A percentile compares a stretch with the other conserved stretches of the same genome.
Evolutionary conservation across 2,329 filamentous ascomycete genomes (phyloP).

Genomic region (Aciculosporium take): DNA sequence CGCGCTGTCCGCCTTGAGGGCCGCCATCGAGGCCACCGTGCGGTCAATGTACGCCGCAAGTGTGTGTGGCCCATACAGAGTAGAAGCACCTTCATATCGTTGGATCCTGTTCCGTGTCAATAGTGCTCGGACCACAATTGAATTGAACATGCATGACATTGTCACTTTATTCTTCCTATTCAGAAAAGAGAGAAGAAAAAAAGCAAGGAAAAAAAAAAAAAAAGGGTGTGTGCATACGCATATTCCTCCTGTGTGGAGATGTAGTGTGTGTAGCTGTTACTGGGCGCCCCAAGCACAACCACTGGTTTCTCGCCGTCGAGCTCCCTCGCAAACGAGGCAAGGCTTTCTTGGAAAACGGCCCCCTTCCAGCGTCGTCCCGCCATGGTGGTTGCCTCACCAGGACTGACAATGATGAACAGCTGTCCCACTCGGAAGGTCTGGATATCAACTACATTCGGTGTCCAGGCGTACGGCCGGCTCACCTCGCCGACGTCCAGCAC

Average conservation of each 20-base stretch:
- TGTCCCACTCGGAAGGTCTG: constrained; percentile 74
- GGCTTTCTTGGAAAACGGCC: constrained; percentile 43
- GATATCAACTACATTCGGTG: constrained; percentile 77
- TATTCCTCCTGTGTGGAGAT: constrained; percentile 58
- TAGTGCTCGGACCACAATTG: background rate
- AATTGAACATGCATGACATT: no score
- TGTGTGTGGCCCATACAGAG: constrained; percentile 71
- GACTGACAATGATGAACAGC: constrained; percentile 69
- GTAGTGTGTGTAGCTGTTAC: constrained; percentile 77
- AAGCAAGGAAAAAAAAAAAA: background rate
- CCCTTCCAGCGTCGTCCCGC: constrained; percentile 72
- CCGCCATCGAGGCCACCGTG: constrained; percentile 54
- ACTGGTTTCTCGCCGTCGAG: constrained; percentile 36
- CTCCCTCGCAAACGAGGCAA: constrained; percentile 25
- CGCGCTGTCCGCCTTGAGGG: constrained; percentile 38
- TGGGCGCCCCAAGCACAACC: constrained; percentile 73
- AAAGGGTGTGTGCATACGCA: no score
- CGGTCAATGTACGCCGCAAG: constrained; percentile 78
- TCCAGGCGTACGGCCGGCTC: constrained; percentile 64
- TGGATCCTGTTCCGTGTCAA: constrained; percentile 39
- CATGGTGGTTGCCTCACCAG: constrained; percentile 86
- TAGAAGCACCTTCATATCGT: constrained; percentile 82
- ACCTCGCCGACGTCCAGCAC: constrained; percentile 76
- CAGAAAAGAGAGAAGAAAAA: background rate
- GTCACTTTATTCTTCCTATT: no score